phyloP scores from a whole-genome alignment of 208 protist genomes.

The Trypanosoma theileri region DNA sequence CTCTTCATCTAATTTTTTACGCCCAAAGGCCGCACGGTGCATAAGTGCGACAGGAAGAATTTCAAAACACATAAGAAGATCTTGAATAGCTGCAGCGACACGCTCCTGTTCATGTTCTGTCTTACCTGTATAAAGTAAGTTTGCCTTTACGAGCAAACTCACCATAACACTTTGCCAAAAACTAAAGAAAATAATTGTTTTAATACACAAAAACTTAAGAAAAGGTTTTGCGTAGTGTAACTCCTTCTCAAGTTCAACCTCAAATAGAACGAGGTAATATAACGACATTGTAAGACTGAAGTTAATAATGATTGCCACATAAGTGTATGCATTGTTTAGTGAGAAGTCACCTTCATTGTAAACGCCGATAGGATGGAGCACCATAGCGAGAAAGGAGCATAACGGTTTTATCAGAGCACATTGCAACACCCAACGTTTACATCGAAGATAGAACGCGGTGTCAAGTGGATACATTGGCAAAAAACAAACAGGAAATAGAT shows the following conservation, averaged over 20 bases:
- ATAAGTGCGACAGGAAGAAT: constrained; percentile 78
- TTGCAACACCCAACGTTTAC: constrained; percentile 89
- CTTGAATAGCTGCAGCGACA: constrained; percentile 61
- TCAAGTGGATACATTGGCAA: constrained; percentile 63
- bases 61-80: constrained; percentile 88
- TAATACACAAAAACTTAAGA: constrained; percentile 88
- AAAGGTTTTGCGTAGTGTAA: constrained; percentile 83
- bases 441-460: constrained; percentile 77
- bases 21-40: constrained; percentile 77
- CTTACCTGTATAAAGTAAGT: constrained; percentile 52
- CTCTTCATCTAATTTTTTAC: constrained; percentile 70
- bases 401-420: constrained; percentile 87
- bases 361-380: constrained; percentile 54
- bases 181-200: constrained; percentile 89
- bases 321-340: constrained; percentile 77
- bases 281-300: constrained; percentile 75
- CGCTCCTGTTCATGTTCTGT: constrained; percentile 42
- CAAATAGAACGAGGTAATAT: constrained; percentile 89
- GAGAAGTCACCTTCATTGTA: constrained; percentile 72
- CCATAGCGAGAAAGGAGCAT: constrained; percentile 68
- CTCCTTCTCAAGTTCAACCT: constrained; percentile 77
- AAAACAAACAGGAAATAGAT: constrained; percentile 74
- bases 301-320: constrained; percentile 82
- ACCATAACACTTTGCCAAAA: constrained; percentile 86
- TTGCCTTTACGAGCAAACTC: constrained; percentile 41